Base-by-base conservation (phyloP, 164 flowering plant genomes). In the Santalum album region DNA sequence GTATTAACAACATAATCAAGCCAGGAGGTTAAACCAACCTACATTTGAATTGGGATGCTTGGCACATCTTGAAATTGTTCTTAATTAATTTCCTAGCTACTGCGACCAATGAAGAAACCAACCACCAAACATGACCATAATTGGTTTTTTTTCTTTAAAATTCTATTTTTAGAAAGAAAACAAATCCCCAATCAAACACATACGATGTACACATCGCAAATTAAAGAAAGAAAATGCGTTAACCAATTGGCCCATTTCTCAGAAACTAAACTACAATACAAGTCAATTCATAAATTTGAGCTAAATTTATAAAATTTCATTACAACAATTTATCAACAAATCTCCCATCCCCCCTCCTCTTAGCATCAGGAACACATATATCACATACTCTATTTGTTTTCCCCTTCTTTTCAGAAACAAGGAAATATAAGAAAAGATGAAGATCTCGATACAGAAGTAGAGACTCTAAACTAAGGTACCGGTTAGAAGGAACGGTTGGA, bases 401-500 rank as follows among this genome's bases (percentile, higher is more conserved):
- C n/a, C n/a, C n/a, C 10, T 32, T n/a, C n/a, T 32, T 51, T 2
- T 11, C 3, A 29, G 17, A 51, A n/a, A 43, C n/a, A 43, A 43
- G 18, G 11, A 45, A 6, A 20, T 20, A 45, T 18, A 21, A 45
- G 25, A 21, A 36, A 14, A 45, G 25, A 20, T 12, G 25, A 45
- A 20, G 45, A 42, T 16, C n/a, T 17, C 20, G 20, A 20, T 18
- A 42, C 16, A n/a, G 45, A 42, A 38, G 17, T 7, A n/a, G 16
- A 42, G 20, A 7, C 45, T n/a, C 20, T 7, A 17, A 45, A 15
- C 6, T 17, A 5, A 43, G 47, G 4, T 56, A 54, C 57, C 40
- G 53, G 19, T 53, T 52, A 20, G 34, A 75, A 64, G 1, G 77
- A 76, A 24, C 64, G 69, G 60, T 62, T 80, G 7, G 74, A 73